Percentiles rank a stretch among this genome's conserved stretches.
Evolutionary conservation across 495 filamentous ascomycete genomes (phyloP).

Genomic region (Neurospora sp.): DNA sequence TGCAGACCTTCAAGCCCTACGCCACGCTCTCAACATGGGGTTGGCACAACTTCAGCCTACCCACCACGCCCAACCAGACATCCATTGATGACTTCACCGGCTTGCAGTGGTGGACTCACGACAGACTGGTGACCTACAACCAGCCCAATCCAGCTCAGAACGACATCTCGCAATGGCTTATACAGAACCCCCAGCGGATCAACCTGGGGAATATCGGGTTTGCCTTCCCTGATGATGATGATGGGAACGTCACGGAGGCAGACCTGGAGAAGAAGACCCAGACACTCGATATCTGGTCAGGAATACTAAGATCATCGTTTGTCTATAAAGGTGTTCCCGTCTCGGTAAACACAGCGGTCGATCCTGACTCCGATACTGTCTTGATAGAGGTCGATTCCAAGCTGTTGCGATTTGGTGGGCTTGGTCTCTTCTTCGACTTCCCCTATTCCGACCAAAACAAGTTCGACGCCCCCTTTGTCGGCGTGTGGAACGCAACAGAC

Average conservation of each 20-base stretch:
- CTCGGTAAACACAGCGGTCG: slow-evolving; percentile 34
- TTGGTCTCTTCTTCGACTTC: slow-evolving; percentile 43
- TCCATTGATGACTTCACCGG: slow-evolving; percentile 33
- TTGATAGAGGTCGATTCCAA: slow-evolving; percentile 33
- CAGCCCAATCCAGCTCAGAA: slow-evolving; percentile 41
- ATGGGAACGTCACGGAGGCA: slow-evolving; percentile 26
- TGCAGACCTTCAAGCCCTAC: slow-evolving; percentile 52
- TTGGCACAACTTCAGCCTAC: slow-evolving; percentile 49
- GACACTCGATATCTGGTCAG: slow-evolving; percentile 40
- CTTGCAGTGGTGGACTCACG: slow-evolving; percentile 45
- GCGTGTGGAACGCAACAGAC: slow-evolving; percentile 32
- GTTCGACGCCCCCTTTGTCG: slow-evolving; percentile 40
- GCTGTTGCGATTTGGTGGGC: slow-evolving; percentile 16
- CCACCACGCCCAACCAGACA: slow-evolving; percentile 31
- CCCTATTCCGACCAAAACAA: slow-evolving; percentile 38
- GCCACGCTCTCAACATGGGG: slow-evolving; percentile 46
- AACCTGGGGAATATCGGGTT: slow-evolving; percentile 41
- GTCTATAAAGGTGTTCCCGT: slow-evolving; percentile 28
- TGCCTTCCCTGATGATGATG: slow-evolving; percentile 23
- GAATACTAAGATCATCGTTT: slow-evolving; percentile 36
- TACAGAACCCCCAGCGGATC: slow-evolving; percentile 41
- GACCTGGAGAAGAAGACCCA: slow-evolving; percentile 30
- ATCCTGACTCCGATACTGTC: slow-evolving; percentile 38
- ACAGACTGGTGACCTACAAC: slow-evolving; percentile 40
- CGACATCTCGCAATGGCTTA: slow-evolving; percentile 44